phyloP scores from a whole-genome alignment of 148 eudicot genomes.

The Arctostaphylos glauca region DNA sequence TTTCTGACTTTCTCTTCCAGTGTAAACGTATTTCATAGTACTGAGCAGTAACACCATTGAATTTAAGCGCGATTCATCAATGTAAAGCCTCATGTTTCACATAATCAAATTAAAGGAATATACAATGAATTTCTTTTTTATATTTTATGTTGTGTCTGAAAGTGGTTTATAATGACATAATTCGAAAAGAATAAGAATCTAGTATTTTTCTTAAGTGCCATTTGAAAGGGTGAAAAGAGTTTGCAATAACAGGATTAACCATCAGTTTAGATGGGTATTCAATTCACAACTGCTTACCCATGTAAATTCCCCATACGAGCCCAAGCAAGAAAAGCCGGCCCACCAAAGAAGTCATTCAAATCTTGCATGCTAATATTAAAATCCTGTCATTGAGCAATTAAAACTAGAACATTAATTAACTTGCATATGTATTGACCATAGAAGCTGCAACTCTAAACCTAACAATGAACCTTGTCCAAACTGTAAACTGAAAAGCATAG shows the following conservation, averaged over 20 bases:
- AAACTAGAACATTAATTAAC: slow-evolving; percentile 3
- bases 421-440: neutral
- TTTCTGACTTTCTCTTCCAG: neutral
- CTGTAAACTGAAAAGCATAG: neutral
- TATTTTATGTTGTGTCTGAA: neutral
- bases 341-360: slow-evolving; percentile 84
- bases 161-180: neutral
- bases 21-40: neutral
- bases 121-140: neutral
- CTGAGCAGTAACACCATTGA: neutral
- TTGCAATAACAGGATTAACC: neutral
- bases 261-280: neutral
- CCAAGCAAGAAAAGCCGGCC: slow-evolving; percentile 99
- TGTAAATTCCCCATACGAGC: slow-evolving; percentile 99
- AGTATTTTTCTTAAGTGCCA: neutral
- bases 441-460: neutral
- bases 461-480: neutral
- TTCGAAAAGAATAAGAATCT: neutral
- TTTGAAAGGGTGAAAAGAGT: neutral
- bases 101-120: neutral
- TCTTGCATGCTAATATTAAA: slow-evolving; percentile 63
- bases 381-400: slow-evolving; percentile 44
- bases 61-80: neutral
- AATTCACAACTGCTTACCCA: slow-evolving; percentile 42
- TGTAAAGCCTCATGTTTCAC: neutral